Evolutionary conservation across 176 grass and related monocot species (phyloP).

Genomic region (Musa troglodytarum): DNA sequence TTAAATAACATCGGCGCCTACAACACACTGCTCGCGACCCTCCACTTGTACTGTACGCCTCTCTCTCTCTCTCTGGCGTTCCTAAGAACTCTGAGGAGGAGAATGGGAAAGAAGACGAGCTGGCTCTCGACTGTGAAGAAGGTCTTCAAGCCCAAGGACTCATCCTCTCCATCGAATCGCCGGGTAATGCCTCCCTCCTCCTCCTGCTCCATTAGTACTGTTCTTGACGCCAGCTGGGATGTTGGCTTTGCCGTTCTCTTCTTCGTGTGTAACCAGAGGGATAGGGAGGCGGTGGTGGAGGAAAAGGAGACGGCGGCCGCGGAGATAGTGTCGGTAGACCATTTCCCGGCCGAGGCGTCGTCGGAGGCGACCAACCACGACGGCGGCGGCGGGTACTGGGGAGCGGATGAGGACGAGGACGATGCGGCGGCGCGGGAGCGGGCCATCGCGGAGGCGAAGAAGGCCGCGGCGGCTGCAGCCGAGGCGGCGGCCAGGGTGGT

Average conservation of each 20-base stretch:
- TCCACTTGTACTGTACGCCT: not conserved
- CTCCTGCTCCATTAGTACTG: too few species aligned
- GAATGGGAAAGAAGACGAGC: conserved; percentile 4
- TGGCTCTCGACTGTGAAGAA: conserved; percentile 2
- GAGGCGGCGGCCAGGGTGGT: conserved; percentile 62
- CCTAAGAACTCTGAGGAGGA: not conserved
- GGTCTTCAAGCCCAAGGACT: not conserved
- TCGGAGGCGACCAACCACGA: conserved; percentile 44
- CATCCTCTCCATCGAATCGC: not conserved
- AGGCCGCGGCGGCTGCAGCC: conserved; percentile 19
- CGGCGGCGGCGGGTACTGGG: not conserved
- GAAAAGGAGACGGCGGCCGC: conserved; percentile 6
- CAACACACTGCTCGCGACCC: not conserved
- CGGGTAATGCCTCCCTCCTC: not conserved
- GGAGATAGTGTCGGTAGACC: conserved; percentile 65
- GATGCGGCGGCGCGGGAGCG: conserved; percentile 13
- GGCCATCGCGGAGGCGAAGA: not conserved
- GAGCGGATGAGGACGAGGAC: not conserved
- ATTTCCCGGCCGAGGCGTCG: conserved; percentile 48
- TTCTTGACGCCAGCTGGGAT: too few species aligned
- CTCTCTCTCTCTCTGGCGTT: not conserved
- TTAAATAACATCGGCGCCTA: not conserved
- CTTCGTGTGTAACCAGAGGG: conserved; percentile 2
- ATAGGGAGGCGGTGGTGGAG: conserved; percentile 8
- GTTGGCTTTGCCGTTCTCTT: not conserved